Base-by-base conservation (phyloP, 2,329 filamentous ascomycete genomes). In the Podosphaera fusca region DNA sequence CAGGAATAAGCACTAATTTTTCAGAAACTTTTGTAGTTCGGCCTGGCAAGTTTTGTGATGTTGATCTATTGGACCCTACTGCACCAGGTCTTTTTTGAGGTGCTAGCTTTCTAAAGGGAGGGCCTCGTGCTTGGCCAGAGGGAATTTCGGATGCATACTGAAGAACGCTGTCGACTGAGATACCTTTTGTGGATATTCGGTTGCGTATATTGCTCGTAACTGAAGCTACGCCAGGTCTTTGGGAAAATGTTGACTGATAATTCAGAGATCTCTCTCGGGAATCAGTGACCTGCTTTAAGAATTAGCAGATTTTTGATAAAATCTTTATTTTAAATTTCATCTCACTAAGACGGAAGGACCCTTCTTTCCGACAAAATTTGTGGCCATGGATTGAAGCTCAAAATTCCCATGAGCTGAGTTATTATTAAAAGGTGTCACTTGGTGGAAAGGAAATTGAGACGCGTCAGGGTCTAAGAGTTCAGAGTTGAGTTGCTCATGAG, bases 91-190 rank as follows among this genome's bases (percentile, higher is more conserved):
- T 75, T 65, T 64, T 78, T 69, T 67, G 72, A 62, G 63, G 68
- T 66, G 68, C 72, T 14, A 76, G 74, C 57, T 55, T 70, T 34
- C 73, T 70, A 35, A 74, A 72, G 52, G 4, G 82, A 1, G 85
- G 84, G 0, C 79, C 76, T 45, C 92, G 82, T 57, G 87, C 86
- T 69, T 95, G 90, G 65, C 88, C 89, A 0, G 92, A 96, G 1
- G 92, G 92, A 46, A 98, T 92, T 66, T 95, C 89, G 55, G 87
- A 92, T 59, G 88, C 84, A 72, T 94, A 87, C 68, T 94, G 88
- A 4, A 98, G 80, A 62, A 96, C 85, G 67, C 90, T 94, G 72
- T 98, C 92, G 69, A 98, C 90, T 0, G 81, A 82, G 67, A 96
- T 87, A 69, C 85, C 85, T 64, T 80, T 85, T 73, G 80, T 89